These are phyloP conservation scores for Leishmania guyanensis DNA, from an alignment of 208 protist genomes.

Conservation along the genomic window DNA sequence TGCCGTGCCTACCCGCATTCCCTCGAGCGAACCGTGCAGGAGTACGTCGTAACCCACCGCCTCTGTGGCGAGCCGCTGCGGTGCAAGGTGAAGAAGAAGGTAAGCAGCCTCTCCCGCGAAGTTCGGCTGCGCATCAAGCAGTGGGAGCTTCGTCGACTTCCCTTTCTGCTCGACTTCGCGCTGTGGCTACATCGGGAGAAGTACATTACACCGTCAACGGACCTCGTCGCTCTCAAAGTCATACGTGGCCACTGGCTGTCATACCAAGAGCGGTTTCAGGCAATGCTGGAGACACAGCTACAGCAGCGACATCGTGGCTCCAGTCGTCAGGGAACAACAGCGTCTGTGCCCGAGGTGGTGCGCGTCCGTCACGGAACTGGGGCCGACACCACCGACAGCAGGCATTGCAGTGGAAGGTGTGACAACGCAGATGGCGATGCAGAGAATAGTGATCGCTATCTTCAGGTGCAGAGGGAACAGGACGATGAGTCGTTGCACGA, in stretches of 20 bases:
- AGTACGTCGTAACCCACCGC: conserved; percentile 72
- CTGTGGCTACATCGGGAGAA: conserved; percentile 66
- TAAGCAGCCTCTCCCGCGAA: conserved; percentile 48
- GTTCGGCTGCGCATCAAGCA: conserved; percentile 40
- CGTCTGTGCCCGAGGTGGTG: too few relatives aligned
- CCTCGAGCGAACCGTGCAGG: conserved; percentile 72
- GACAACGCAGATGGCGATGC: neutral
- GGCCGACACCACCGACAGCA: neutral
- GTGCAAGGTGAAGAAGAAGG: conserved; percentile 59
- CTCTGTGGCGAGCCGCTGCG: conserved; percentile 48
- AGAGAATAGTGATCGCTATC: neutral
- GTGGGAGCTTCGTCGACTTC: conserved; percentile 64
- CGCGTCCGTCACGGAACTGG: neutral
- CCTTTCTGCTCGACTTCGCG: conserved; percentile 60
- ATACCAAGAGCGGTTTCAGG: conserved; percentile 49
- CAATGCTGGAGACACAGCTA: conserved; percentile 7
- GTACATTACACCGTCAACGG: conserved; percentile 55
- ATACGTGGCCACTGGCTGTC: conserved; percentile 68
- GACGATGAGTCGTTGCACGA: neutral
- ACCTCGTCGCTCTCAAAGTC: conserved; percentile 39
- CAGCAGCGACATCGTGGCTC: conserved; percentile 14
- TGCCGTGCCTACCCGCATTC: conserved; percentile 52
- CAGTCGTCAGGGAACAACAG: neutral
- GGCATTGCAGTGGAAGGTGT: neutral
- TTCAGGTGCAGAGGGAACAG: neutral